Conservation (phyloP, 164 flowering plant genomes). For the Magnolia changhungtana region DNA sequence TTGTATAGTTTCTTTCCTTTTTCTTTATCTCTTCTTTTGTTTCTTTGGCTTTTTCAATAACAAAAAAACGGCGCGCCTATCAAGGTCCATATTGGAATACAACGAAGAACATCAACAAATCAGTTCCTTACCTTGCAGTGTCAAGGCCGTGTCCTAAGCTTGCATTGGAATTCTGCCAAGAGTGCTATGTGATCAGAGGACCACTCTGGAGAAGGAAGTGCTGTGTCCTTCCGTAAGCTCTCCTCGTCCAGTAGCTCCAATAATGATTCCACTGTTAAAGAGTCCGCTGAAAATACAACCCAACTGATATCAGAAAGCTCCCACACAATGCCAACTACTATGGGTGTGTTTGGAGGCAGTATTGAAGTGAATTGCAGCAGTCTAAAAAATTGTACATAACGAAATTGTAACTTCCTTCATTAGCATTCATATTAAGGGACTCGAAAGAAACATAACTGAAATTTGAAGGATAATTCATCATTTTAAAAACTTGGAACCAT, state of each 20-base stretch:
- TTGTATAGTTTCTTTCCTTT: too few relatives aligned
- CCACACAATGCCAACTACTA: neutral
- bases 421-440: neutral
- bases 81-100: neutral
- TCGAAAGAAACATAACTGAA: too few relatives aligned
- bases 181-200: slow-evolving; percentile 99
- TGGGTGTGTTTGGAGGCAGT: neutral
- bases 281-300: slow-evolving; percentile 71
- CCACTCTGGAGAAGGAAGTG: slow-evolving; percentile 99
- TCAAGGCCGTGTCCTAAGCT: slow-evolving; percentile 76
- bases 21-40: neutral
- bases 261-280: slow-evolving; percentile 80
- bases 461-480: neutral
- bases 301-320: neutral
- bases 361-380: neutral
- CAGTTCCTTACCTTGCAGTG: slow-evolving; percentile 29
- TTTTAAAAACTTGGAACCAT: too few relatives aligned
- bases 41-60: too few relatives aligned
- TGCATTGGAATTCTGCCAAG: slow-evolving; percentile 93
- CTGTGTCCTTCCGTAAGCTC: slow-evolving; percentile 88
- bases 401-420: neutral
- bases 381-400: neutral
- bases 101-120: neutral
- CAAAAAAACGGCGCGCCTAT: neutral
- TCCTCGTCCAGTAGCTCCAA: slow-evolving; percentile 99